Evolutionary conservation across 495 filamentous ascomycete species (phyloP), one percentile per base, ranked within the genome.

Genomic region (Talaromyces wortmannii): DNA sequence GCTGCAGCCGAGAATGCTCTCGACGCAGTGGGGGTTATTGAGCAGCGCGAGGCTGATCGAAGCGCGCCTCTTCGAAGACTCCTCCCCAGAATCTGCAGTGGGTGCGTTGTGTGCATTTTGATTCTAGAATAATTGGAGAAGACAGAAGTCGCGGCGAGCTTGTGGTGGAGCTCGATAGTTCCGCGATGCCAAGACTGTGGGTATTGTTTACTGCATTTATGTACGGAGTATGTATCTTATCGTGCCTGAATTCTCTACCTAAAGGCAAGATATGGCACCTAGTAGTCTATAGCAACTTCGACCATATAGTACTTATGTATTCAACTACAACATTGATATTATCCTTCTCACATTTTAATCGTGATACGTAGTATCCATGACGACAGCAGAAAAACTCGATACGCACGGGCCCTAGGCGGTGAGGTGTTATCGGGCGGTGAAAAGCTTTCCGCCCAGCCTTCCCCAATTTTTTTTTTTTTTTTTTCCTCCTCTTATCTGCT

Each of bases 11-110:
- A 53, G 42, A 53, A 53, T 17, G 47, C 15, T 36, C 55, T 55
- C 54, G 55, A 71, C 50, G 55, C 66, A 56, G 58, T 67, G 63
- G 30, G 59, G 4, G 4, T 4, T 61, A 49, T 60, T 67, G 66
- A 74, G 8, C 45, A 15, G 18, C 13, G 32, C 33, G 33, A 13
- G 15, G 50, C 52, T 10, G 40, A 18, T 42, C n/a, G 57, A 18
- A 54, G 56, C 31, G 40, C 32, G 33, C 31, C 18, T 32, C 42
- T 53, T 47, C 45, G 43, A 31, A 48, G 33, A 29, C 16, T 12
- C n/a, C 31, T 10, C 52, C 51, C 48, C 7, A 52, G 49, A 1
- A 52, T 30, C 16, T 52, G 49, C 31, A 52, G 10, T 36, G 32
- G 49, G 12, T 7, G 49, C 31, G 32, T 52, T 32, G 30, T 52